Conservation (phyloP, 1,139 yeast genomes). For the Saccharomyces uvarum region DNA sequence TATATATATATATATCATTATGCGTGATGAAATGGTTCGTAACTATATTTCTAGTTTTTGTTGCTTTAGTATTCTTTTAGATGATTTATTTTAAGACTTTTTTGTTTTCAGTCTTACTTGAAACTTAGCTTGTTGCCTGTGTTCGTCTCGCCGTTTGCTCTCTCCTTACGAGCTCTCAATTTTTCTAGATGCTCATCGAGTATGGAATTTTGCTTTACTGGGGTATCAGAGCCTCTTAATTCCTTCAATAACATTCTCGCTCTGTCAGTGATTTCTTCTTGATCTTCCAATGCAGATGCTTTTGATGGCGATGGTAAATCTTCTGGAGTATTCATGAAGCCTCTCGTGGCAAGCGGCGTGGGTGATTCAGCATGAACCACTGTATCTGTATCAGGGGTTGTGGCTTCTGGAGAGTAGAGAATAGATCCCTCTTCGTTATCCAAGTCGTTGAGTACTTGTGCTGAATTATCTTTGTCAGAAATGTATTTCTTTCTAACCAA, state of each 20-base stretch:
- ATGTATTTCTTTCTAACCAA: conserved; percentile 57
- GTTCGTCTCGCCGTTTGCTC: background rate
- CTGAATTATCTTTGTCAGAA: conserved; percentile 32
- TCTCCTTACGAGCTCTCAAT: conserved; percentile 25
- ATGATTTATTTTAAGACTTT: background rate
- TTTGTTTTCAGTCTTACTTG: background rate
- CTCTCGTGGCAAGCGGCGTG: conserved; percentile 7
- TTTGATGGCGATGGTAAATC: conserved; percentile 4
- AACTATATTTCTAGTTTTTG: background rate
- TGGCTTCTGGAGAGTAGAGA: conserved; percentile 20
- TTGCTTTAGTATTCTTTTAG: background rate
- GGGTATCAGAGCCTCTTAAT: conserved; percentile 24
- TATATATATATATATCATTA: background rate
- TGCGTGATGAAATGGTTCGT: background rate
- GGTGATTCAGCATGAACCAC: conserved; percentile 11
- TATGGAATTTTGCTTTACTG: conserved; percentile 15
- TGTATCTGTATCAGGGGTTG: conserved; percentile 2
- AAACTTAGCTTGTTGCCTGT: background rate
- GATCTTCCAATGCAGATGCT: conserved; percentile 4
- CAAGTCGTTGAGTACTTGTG: conserved; percentile 13
- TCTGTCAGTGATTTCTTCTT: conserved; percentile 26
- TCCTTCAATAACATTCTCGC: conserved; percentile 29
- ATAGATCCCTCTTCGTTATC: conserved; percentile 26
- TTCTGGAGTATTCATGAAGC: background rate
- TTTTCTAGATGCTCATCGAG: conserved; percentile 24